These are phyloP conservation scores for Penicillium waksmanii DNA, from an alignment of 495 filamentous ascomycete genomes.

Conservation along the genomic window DNA sequence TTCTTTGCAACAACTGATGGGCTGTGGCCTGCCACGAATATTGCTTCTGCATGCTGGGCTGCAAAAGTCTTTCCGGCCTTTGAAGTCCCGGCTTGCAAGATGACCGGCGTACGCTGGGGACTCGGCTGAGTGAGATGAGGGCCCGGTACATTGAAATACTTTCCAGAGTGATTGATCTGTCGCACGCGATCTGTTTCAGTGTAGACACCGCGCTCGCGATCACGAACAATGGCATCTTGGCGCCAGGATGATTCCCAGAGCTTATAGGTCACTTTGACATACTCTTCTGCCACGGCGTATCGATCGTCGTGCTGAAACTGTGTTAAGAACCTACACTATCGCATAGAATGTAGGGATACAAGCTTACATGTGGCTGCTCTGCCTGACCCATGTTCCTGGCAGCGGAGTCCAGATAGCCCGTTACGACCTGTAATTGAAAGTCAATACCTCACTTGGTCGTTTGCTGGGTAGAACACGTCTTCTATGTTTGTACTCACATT, in stretches of 20 bases:
- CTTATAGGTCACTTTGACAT: slow-evolving; percentile 70
- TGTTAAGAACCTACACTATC: slow-evolving; percentile 2
- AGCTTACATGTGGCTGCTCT: slow-evolving; percentile 51
- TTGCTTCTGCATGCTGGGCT: slow-evolving; percentile 60
- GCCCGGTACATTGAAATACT: slow-evolving; percentile 67
- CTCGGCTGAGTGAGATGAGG: slow-evolving; percentile 67
- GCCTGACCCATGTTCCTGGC: slow-evolving; percentile 62
- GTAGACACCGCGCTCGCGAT: slow-evolving; percentile 59
- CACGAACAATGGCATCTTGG: slow-evolving; percentile 63
- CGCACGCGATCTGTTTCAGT: slow-evolving; percentile 61
- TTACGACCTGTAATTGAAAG: slow-evolving; percentile 53
- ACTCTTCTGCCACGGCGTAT: slow-evolving; percentile 70
- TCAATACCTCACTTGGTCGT: neutral
- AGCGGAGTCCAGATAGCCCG: slow-evolving; percentile 68
- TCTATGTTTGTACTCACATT: slow-evolving; percentile 43
- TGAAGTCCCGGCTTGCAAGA: slow-evolving; percentile 68
- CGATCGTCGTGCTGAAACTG: slow-evolving; percentile 65
- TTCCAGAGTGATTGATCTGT: slow-evolving; percentile 67
- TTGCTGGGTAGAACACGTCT: neutral
- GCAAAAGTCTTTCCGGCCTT: slow-evolving; percentile 66
- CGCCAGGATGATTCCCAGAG: slow-evolving; percentile 72
- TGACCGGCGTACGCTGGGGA: slow-evolving; percentile 66
- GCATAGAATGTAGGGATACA: neutral
- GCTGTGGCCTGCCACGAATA: slow-evolving; percentile 54
- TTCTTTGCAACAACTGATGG: slow-evolving; percentile 52